Evolutionary conservation across 2,329 filamentous ascomycete genomes (phyloP).

Genomic region (Zasmidium citrigriseum): DNA sequence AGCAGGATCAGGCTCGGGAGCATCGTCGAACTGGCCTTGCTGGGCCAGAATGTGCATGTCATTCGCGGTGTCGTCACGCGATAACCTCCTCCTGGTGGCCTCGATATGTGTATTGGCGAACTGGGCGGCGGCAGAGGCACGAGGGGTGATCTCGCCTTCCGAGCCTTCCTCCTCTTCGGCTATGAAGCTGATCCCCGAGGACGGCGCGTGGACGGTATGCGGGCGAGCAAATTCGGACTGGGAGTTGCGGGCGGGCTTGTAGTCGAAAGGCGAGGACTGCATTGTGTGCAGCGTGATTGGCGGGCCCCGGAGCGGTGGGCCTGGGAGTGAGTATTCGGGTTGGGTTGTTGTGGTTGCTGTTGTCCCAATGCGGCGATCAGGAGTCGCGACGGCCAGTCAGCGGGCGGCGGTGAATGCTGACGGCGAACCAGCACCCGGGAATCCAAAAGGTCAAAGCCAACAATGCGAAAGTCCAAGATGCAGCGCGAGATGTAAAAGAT

Average conservation of each 20-base stretch:
- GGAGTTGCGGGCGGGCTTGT: background rate
- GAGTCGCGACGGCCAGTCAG: background rate
- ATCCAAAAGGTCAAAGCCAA: background rate
- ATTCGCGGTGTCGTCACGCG: constrained; percentile 32
- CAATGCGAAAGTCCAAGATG: background rate
- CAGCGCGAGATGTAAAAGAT: background rate
- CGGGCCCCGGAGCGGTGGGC: background rate
- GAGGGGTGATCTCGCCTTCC: constrained; percentile 20
- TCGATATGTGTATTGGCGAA: background rate
- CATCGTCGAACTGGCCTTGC: background rate
- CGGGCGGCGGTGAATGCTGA: background rate
- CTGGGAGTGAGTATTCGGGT: background rate
- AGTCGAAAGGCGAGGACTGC: constrained; percentile 1
- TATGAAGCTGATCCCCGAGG: constrained; percentile 15
- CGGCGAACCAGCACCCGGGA: no score
- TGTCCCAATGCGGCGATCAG: background rate
- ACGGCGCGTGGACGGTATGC: constrained; percentile 28
- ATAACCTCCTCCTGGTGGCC: constrained; percentile 15
- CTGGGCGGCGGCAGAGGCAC: constrained; percentile 12
- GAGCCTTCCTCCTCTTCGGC: constrained; percentile 18
- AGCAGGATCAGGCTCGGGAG: background rate
- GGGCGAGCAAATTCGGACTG: constrained; percentile 16
- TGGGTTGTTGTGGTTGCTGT: background rate
- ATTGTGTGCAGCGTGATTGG: background rate
- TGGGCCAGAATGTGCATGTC: constrained; percentile 23